Conservation (phyloP, 2,329 filamentous ascomycete genomes). For the Trichophyton benhamiae region DNA sequence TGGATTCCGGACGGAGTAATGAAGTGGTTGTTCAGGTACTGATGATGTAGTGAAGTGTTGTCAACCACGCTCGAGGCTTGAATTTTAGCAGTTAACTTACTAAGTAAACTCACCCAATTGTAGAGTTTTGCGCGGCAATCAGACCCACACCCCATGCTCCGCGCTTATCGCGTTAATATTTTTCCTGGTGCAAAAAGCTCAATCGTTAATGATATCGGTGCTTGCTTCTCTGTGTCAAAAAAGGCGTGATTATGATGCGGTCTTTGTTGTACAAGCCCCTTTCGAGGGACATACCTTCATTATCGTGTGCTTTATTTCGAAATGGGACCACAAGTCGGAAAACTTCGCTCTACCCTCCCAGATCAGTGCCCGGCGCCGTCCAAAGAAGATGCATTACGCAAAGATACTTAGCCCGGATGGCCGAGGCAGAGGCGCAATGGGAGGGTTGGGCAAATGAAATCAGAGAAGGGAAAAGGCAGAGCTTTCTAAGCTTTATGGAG, state of each 20-base stretch:
- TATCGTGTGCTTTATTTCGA: background rate
- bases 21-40: conserved; percentile 60
- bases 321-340: background rate
- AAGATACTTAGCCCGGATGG: conserved; percentile 25
- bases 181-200: background rate
- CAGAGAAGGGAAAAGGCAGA: conserved; percentile 31
- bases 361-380: background rate
- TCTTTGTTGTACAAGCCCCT: background rate
- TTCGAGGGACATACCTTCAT: background rate
- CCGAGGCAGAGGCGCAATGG: conserved; percentile 33
- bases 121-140: background rate
- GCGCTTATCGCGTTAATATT: conserved; percentile 1
- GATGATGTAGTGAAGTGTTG: conserved; percentile 19
- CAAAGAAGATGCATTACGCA: conserved; percentile 27
- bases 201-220: background rate
- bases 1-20: conserved; percentile 66
- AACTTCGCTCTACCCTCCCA: background rate
- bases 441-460: conserved; percentile 30
- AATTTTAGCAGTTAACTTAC: background rate
- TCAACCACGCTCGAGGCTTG: too few relatives aligned
- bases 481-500: conserved; percentile 34
- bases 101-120: background rate
- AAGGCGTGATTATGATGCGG: background rate
- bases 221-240: background rate
- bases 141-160: background rate